Percentiles rank a stretch among this genome's conserved stretches.
phyloP scores from a whole-genome alignment of 164 flowering plant species.

The Nymphaea thermarum region DNA sequence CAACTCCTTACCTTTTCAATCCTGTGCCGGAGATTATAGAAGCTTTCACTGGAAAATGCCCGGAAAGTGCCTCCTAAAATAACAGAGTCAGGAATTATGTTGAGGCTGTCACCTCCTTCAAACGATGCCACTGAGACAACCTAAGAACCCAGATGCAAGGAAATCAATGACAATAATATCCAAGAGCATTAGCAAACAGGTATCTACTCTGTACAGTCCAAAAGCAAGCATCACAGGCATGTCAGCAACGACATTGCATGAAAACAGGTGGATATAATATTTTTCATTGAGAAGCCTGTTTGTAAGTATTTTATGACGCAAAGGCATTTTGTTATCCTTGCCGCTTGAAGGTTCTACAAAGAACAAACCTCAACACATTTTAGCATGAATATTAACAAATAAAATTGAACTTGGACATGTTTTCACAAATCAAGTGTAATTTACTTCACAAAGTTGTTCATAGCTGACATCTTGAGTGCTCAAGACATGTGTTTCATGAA shows the following conservation, averaged over 20 bases:
- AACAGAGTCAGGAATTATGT: conserved; percentile 37
- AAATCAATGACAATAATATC: neutral
- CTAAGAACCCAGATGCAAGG: conserved; percentile 17
- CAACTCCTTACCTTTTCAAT: conserved; percentile 46
- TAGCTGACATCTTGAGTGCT: too few species aligned
- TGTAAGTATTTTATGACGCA: too few species aligned
- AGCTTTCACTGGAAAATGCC: conserved; percentile 65
- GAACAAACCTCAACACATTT: too few species aligned
- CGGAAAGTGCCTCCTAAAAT: conserved; percentile 75
- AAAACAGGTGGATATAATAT: too few species aligned
- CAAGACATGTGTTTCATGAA: too few species aligned
- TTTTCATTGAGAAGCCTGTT: too few species aligned
- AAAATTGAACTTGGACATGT: too few species aligned
- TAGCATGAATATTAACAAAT: too few species aligned
- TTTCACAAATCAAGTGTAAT: too few species aligned
- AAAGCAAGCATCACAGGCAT: neutral
- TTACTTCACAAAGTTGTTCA: too few species aligned
- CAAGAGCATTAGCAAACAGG: neutral
- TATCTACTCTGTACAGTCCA: neutral
- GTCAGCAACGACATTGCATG: neutral
- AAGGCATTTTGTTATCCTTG: too few species aligned
- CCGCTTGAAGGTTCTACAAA: too few species aligned
- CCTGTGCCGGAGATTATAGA: conserved; percentile 40
- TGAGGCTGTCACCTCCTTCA: conserved; percentile 40
- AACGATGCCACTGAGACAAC: conserved; percentile 79